Percentiles rank a stretch among this genome's conserved stretches.
phyloP scores from a whole-genome alignment of 1,284 basidiomycete species.

The Ustilago curta region DNA sequence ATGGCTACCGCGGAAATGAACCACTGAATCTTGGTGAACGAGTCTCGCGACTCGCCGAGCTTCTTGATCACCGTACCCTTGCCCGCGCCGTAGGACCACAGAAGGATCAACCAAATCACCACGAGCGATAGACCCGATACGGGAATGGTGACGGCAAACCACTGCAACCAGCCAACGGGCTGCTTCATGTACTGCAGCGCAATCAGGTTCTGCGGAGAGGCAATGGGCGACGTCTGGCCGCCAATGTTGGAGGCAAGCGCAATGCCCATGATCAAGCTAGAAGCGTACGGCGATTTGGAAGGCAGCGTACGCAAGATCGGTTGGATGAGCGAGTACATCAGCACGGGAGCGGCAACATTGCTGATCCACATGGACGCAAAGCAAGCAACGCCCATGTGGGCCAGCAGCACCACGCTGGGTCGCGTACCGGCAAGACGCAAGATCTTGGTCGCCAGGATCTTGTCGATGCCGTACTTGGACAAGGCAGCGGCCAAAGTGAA shows the following conservation, averaged over 20 bases:
- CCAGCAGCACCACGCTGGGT: conserved; percentile 86
- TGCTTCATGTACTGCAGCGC: conserved; percentile 89
- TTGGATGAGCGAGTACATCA: conserved; percentile 97
- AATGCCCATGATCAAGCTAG: conserved; percentile 92
- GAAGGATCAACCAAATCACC: conserved; percentile 89
- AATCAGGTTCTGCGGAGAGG: conserved; percentile 97
- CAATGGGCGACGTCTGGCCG: conserved; percentile 90
- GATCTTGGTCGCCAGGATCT: conserved; percentile 86
- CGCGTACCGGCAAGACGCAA: conserved; percentile 88
- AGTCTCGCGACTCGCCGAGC: conserved; percentile 54
- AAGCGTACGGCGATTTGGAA: conserved; percentile 85
- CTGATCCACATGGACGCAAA: conserved; percentile 99
- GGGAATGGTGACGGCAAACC: conserved; percentile 94
- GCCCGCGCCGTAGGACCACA: conserved; percentile 87
- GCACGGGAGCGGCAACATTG: conserved; percentile 96
- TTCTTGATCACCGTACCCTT: conserved; percentile 70
- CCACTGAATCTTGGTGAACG: conserved; percentile 85
- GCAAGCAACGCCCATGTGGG: conserved; percentile 96
- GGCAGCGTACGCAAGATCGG: conserved; percentile 94
- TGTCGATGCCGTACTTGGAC: conserved; percentile 97
- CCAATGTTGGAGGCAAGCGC: conserved; percentile 98
- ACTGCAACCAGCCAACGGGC: conserved; percentile 86
- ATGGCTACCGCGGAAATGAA: conserved; percentile 88
- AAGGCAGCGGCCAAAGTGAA: conserved; percentile 97
- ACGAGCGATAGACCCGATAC: conserved; percentile 87